Conservation (phyloP, 2,329 filamentous ascomycete genomes). For the Colletotrichum melonis region DNA sequence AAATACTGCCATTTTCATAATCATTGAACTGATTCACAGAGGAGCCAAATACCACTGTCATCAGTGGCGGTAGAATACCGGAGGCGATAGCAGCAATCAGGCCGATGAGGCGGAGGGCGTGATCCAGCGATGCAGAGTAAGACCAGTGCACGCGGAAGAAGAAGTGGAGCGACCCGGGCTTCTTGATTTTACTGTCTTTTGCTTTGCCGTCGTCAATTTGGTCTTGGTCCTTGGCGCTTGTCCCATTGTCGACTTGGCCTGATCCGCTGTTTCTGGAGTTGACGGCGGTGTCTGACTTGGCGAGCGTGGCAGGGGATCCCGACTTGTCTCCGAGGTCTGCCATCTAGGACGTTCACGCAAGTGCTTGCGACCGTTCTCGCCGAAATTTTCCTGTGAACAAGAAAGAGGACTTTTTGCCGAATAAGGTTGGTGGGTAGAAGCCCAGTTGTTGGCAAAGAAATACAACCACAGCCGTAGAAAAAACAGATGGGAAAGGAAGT, state of each 20-base stretch:
- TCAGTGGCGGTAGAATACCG: neutral
- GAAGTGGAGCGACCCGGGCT: neutral
- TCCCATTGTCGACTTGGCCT: neutral
- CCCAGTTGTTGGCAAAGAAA: neutral
- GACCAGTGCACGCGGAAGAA: neutral
- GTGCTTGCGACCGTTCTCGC: neutral
- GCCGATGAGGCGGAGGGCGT: neutral
- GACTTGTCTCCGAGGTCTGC: neutral
- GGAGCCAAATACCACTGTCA: neutral
- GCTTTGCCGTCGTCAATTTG: neutral
- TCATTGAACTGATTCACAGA: neutral
- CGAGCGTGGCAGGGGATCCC: neutral
- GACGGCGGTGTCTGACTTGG: neutral
- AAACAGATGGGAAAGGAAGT: neutral
- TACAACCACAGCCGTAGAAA: neutral
- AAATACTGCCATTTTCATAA: neutral
- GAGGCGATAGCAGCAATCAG: neutral
- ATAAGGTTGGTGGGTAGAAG: neutral
- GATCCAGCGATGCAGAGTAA: neutral
- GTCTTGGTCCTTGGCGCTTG: neutral
- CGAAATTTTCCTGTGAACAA: neutral
- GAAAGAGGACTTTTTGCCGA: neutral
- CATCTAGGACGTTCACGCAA: neutral
- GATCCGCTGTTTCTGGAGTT: neutral
- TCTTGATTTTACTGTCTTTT: neutral